Conservation (phyloP, 768 basidiomycete species). For the Rubroboletus pulcherrimus region DNA sequence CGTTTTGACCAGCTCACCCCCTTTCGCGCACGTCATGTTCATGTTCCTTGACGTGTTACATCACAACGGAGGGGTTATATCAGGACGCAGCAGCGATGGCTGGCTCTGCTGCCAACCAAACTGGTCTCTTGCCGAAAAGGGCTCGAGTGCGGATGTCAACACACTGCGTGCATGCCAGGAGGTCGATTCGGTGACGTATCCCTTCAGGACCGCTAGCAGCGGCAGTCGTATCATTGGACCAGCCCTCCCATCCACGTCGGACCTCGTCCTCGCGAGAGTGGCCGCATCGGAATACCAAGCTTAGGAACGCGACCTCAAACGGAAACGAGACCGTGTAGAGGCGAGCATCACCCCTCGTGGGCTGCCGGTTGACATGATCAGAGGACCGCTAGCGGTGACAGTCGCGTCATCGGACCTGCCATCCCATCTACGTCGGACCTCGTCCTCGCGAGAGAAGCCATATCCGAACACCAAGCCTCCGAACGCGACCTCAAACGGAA, state of each 20-base stretch:
- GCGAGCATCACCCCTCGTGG: conserved; percentile 14
- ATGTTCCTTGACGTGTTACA: not conserved
- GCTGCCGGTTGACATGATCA: not conserved
- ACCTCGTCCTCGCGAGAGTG: not conserved
- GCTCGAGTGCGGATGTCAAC: conserved; percentile 52
- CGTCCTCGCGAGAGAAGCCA: not conserved
- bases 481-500: too few species aligned
- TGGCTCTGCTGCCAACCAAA: conserved; percentile 61
- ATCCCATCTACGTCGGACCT: conserved; percentile 39
- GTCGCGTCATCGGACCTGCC: conserved; percentile 59
- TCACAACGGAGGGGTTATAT: conserved; percentile 50
- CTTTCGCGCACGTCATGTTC: not conserved
- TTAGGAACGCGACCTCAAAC: too few species aligned
- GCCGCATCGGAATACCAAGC: not conserved
- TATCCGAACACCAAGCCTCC: not conserved
- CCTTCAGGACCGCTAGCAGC: not conserved
- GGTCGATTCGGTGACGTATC: conserved; percentile 47
- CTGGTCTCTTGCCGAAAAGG: conserved; percentile 78
- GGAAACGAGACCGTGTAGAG: too few species aligned
- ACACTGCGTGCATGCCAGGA: conserved; percentile 61
- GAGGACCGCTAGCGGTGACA: not conserved
- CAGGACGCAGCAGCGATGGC: conserved; percentile 54
- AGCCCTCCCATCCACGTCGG: conserved; percentile 42
- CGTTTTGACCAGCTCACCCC: not conserved
- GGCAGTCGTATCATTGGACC: too few species aligned